Base-by-base conservation (phyloP, 2,329 filamentous ascomycete genomes). In the Xylariaceae sp. region DNA sequence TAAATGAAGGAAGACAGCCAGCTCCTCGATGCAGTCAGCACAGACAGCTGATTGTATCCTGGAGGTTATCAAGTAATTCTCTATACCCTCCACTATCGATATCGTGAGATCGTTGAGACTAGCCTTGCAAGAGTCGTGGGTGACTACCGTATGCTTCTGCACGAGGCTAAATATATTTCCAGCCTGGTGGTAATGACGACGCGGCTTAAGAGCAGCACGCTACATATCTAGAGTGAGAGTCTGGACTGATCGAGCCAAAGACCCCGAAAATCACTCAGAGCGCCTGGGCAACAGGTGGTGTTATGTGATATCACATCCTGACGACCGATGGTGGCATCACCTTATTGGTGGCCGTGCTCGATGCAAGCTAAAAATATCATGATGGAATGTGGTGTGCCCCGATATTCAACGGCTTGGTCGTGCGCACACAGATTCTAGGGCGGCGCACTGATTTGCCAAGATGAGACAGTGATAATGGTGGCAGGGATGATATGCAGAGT, bases 1-100 rank as follows among this genome's bases (percentile, higher is more conserved):
- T 59, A 86, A 87, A 74, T 91, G 84, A 85, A 85, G 23, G 24
- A 39, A 51, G 26, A 8, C 3, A 14, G n/a, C 6, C 16, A 80
- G 78, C 23, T 51, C 17, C 4, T 47, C 28, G 47, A 56, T 23
- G 33, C 43, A 40, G 52, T 53, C 53, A 56, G 48, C 57, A 45
- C 2, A 28, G 9, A 40, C 28, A 14, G 46, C 46, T 49, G 37
- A 36, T 44, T 7, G 14, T n/a, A 55, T 48, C 45, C 17, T 16
- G 14, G 47, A 33, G 12, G 17, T 14, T 34, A 51, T 34, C 29
- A 56, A 17, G 33, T 37, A 16, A 26, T 33, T 17, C n/a, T 39
- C n/a, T 56, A 59, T 59, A 56, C 52, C 52, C 46, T 41, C 56
- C 41, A 55, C n/a, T 12, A 47, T 29, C 9, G 12, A 12, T 28